phyloP scores from a whole-genome alignment of 2,329 filamentous ascomycete species.

The Tolypocladium ovalisporum region DNA sequence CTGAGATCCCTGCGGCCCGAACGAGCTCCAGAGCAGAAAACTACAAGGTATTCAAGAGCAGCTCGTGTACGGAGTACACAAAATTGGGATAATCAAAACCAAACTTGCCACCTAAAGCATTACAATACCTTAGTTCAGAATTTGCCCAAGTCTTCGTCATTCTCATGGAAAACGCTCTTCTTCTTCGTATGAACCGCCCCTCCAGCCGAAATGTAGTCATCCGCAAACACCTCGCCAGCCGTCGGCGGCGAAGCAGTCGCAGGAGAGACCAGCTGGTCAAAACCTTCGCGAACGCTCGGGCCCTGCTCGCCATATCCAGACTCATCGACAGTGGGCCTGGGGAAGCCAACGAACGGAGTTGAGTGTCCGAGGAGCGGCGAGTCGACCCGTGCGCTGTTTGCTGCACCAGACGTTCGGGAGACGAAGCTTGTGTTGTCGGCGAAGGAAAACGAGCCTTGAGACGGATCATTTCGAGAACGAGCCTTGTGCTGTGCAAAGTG shows the following conservation, averaged over 20 bases:
- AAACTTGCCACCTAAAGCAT: background rate
- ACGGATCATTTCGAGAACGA: constrained; percentile 6
- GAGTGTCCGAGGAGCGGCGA: constrained; percentile 1
- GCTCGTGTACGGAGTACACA: background rate
- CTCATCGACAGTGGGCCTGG: background rate
- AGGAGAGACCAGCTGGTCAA: background rate
- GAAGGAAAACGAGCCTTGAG: constrained; percentile 10
- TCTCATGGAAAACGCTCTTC: constrained; percentile 30
- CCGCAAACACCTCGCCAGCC: constrained; percentile 11
- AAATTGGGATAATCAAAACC: background rate
- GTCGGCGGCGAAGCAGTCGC: constrained; percentile 17
- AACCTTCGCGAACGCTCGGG: background rate
- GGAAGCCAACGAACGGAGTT: background rate
- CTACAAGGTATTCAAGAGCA: background rate
- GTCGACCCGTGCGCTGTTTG: constrained; percentile 3
- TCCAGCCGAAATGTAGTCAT: constrained; percentile 17
- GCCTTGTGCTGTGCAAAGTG: constrained; percentile 9
- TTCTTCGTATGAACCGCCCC: constrained; percentile 15
- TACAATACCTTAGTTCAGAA: background rate
- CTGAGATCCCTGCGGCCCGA: background rate
- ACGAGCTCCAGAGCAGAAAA: background rate
- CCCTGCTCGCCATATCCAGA: background rate
- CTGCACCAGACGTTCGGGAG: constrained; percentile 14
- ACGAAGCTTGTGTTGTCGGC: constrained; percentile 15
- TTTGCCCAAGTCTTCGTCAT: constrained; percentile 25